These are phyloP conservation scores for Arthrobotrys entomopaga DNA, from an alignment of 2,329 filamentous ascomycete species.

Conservation along the genomic window DNA sequence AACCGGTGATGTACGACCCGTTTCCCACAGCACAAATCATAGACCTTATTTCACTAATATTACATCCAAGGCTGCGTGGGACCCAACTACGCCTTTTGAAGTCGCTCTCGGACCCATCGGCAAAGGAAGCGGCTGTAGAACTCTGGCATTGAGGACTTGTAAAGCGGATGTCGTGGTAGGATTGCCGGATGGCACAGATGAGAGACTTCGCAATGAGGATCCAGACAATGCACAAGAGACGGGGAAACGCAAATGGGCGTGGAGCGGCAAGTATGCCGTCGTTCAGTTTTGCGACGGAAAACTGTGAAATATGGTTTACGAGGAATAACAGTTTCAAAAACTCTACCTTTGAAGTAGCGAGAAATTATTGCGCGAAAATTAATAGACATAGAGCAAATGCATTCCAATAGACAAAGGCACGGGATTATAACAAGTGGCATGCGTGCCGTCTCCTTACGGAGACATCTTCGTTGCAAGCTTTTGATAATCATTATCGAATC, in stretches of 20 bases:
- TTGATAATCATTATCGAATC: no score
- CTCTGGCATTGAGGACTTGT: constrained; percentile 88
- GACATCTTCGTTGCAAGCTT: no score
- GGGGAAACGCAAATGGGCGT: constrained; percentile 82
- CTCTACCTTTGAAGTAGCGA: background rate
- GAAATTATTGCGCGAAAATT: background rate
- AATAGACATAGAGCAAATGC: no score
- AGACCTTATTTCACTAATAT: constrained; percentile 62
- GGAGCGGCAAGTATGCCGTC: constrained; percentile 97
- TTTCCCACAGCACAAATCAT: constrained; percentile 9
- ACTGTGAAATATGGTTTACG: no score
- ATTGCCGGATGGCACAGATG: constrained; percentile 81
- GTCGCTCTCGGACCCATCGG: constrained; percentile 88
- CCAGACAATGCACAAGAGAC: constrained; percentile 66
- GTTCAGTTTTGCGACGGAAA: constrained; percentile 83
- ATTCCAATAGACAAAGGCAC: no score
- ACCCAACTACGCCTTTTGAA: constrained; percentile 84
- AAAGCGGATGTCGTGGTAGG: constrained; percentile 97
- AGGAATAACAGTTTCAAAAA: background rate
- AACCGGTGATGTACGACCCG: constrained; percentile 73
- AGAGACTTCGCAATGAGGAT: constrained; percentile 75
- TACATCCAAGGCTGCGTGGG: constrained; percentile 71
- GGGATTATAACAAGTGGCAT: no score
- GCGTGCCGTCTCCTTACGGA: no score
- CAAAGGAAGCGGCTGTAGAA: constrained; percentile 80